Base-by-base conservation (phyloP, 805 yeast species). In the Sugiyamaella chiloensis region DNA sequence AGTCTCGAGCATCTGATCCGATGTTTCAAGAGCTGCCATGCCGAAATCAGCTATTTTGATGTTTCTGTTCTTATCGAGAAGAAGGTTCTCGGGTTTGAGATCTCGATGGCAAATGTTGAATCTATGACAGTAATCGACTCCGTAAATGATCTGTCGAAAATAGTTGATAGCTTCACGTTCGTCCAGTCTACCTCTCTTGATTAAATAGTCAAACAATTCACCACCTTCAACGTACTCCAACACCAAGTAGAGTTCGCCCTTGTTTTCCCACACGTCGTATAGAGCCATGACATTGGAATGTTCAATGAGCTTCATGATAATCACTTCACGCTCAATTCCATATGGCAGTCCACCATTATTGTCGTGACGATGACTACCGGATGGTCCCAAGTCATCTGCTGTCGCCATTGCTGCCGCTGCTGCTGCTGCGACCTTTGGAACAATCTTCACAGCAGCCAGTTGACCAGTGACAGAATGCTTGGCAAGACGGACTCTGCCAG, bases 1-100 rank as follows among this genome's bases (percentile, higher is more conserved):
- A 3, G 99, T 93, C 65, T 91, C 97, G 49, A 93, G 72, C 60
- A 91, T 69, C 58, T 85, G 80, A 56, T 83, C 91, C n/a, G 71
- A 63, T 24, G 87, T 79, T 65, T 93, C 98, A 40, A 93, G 71
- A 5, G 99, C 98, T 14, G 99, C 99, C 99, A 93, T 93, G 27
- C 99, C 99, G 64, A 93, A 93, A 68, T 93, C 99, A 7, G 99
- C 99, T 56, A 93, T 88, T 66, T 93, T 93, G 65, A 93, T 90
- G 65, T 88, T 89, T 53, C 83, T 79, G 63, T 87, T 77, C 62
- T 83, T 82, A 69, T 90, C 98, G 36, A 90, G 71, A 36, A 85
- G 67, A 57, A 85, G 67, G 68, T 85, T 85, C 62, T 85, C 95
- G 2, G 95, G 95, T 61, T 85, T 85, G 59, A 87, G 73, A 63